These are phyloP conservation scores for Adansonia gregorii DNA, from an alignment of 441 rosid species.

Conservation along the genomic window DNA sequence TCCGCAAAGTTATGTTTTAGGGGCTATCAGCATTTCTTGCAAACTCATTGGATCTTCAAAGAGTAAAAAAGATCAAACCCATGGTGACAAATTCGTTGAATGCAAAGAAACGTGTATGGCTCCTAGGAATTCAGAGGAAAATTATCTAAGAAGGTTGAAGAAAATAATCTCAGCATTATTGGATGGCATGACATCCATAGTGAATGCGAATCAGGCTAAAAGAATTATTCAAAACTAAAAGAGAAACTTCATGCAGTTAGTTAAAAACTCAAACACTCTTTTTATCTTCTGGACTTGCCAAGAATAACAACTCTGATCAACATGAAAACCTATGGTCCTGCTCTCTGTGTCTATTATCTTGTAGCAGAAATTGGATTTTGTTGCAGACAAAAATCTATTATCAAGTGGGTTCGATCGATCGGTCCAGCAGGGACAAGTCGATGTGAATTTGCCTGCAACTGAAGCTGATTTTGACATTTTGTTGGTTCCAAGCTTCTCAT, in stretches of 20 bases:
- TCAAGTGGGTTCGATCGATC: constrained; percentile 18
- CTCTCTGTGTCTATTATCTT: not conserved
- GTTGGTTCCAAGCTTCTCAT: not conserved
- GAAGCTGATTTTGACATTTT: not conserved
- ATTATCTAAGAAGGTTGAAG: not conserved
- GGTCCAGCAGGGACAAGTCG: constrained; percentile 19
- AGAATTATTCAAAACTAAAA: too few relatives aligned
- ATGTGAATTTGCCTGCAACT: not conserved
- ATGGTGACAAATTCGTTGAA: not conserved
- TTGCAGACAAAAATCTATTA: not conserved
- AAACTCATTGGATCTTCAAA: not conserved
- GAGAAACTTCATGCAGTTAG: too few relatives aligned
- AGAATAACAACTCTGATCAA: too few relatives aligned
- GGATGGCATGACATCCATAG: too few relatives aligned
- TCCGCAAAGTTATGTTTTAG: too few relatives aligned
- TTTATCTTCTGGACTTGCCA: too few relatives aligned
- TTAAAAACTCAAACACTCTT: too few relatives aligned
- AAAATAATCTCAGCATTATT: not conserved
- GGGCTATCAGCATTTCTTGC: too few relatives aligned
- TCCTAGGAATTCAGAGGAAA: not conserved
- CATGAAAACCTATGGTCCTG: too few relatives aligned
- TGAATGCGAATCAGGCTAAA: too few relatives aligned
- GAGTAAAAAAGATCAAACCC: not conserved
- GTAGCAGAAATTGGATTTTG: not conserved
- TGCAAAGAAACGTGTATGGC: not conserved